Percentiles rank a stretch among this genome's conserved stretches.
Conservation (phyloP, 148 eudicot species). For the Spergularia marina region DNA sequence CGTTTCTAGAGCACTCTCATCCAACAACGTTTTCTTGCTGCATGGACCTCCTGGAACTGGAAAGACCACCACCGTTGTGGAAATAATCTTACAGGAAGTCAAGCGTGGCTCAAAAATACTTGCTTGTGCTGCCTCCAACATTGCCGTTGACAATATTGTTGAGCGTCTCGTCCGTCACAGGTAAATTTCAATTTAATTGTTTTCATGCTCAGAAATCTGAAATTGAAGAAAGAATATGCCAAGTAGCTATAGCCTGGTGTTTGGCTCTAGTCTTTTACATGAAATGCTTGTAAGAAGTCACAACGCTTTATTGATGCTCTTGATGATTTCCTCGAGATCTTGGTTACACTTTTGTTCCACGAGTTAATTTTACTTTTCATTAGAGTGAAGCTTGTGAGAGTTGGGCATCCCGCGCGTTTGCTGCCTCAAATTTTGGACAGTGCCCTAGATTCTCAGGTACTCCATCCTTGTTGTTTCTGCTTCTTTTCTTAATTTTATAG, state of each 20-base stretch:
- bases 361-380: slow-evolving; percentile 4
- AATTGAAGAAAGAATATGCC: not conserved
- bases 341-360: not conserved
- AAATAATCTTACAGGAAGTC: slow-evolving; percentile 93
- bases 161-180: slow-evolving; percentile 88
- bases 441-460: slow-evolving; percentile 92
- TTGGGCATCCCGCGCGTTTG: slow-evolving; percentile 98
- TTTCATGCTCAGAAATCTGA: not conserved
- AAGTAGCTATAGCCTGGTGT: not conserved
- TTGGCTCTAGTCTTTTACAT: not conserved
- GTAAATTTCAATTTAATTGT: slow-evolving; percentile 33
- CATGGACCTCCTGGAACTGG: slow-evolving; percentile 99
- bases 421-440: slow-evolving; percentile 95
- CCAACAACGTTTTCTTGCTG: slow-evolving; percentile 84
- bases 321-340: not conserved
- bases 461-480: slow-evolving; percentile 1
- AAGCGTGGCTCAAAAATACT: slow-evolving; percentile 97
- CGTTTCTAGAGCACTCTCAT: slow-evolving; percentile 74
- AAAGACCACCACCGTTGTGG: slow-evolving; percentile 95
- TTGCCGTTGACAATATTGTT: slow-evolving; percentile 96
- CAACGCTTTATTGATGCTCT: not conserved
- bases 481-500: not conserved
- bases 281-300: not conserved
- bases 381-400: slow-evolving; percentile 92
- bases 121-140: slow-evolving; percentile 99